Conservation (phyloP, 2,329 filamentous ascomycete genomes). For the Xylaria arbuscula region DNA sequence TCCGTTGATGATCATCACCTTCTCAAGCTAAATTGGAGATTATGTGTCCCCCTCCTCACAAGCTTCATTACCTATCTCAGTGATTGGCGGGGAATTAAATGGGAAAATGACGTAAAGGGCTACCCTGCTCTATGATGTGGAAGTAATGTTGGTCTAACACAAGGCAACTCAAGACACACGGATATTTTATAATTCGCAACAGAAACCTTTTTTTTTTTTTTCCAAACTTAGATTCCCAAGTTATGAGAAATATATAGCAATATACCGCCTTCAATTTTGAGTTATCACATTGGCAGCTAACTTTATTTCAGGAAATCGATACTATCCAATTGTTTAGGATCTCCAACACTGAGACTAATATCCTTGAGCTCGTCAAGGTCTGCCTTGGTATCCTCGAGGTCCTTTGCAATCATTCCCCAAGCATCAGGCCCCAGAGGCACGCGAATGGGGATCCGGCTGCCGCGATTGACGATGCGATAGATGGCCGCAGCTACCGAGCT, state of each 20-base stretch:
- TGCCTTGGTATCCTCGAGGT: constrained; percentile 47
- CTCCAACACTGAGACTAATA: neutral
- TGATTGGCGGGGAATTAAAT: too few species aligned
- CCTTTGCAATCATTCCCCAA: constrained; percentile 50
- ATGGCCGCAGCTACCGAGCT: constrained; percentile 53
- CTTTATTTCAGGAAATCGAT: constrained; percentile 18
- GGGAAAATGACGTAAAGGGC: neutral
- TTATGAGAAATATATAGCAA: neutral
- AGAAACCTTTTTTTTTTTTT: neutral
- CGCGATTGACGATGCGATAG: constrained; percentile 50
- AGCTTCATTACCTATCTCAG: neutral
- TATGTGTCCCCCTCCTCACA: neutral
- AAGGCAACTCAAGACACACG: neutral
- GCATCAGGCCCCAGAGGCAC: constrained; percentile 56
- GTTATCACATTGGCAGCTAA: neutral
- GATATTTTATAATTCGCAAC: neutral
- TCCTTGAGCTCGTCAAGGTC: constrained; percentile 53
- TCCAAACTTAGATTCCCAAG: neutral
- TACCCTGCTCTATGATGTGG: neutral
- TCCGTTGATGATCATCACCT: too few species aligned
- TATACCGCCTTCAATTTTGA: neutral
- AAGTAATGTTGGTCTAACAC: neutral
- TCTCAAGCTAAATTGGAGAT: neutral
- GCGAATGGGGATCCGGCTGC: constrained; percentile 54
- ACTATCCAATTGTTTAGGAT: constrained; percentile 4